Evolutionary conservation across 495 filamentous ascomycete species (phyloP), one percentile per base, ranked within the genome.

Genomic region (Podospora anserina): DNA sequence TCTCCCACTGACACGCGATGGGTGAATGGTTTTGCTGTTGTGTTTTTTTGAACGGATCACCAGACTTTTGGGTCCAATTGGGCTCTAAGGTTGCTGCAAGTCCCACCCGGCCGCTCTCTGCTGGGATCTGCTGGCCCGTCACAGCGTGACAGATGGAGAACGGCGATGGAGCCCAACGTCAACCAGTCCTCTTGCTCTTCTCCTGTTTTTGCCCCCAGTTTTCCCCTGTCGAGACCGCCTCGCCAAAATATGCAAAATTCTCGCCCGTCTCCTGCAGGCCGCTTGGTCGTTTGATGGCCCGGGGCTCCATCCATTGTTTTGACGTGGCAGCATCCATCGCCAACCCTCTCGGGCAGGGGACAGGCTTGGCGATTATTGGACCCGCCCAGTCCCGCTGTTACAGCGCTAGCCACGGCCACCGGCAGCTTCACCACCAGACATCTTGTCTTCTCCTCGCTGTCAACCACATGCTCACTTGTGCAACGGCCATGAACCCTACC

Each of bases 271-370:
- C 66, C 30, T 66, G 69, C 61, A 56, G 53, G 61, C 65, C 39
- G 58, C 28, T 59, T 68, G 61, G 64, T 67, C 39, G 66, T 61
- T 4, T 64, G 20, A 5, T 34, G 61, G 16, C 30, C n/a, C 20
- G 57, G 65, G 60, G 66, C 64, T 58, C 71, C 63, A 69, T 68
- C 66, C n/a, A 64, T 57, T 30, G 39, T 61, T 34, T 75, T 72
- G 75, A 77, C 75, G 75, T 77, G 75, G 75, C 75, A 77, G 71
- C 65, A 67, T 69, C 34, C 56, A 54, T 61, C 44, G 70, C 75
- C 75, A 77, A 59, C 66, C 58, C 70, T 68, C 66, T 57, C 26
- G 6, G 1, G 27, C 44, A 53, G 67, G 63, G 69, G 69, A 34
- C 7, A 20, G 15, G 15, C 39, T 71, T 64, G 59, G 62, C 59